phyloP scores from a whole-genome alignment of 1,139 yeast genomes.

The Meyerozyma athensensis region DNA sequence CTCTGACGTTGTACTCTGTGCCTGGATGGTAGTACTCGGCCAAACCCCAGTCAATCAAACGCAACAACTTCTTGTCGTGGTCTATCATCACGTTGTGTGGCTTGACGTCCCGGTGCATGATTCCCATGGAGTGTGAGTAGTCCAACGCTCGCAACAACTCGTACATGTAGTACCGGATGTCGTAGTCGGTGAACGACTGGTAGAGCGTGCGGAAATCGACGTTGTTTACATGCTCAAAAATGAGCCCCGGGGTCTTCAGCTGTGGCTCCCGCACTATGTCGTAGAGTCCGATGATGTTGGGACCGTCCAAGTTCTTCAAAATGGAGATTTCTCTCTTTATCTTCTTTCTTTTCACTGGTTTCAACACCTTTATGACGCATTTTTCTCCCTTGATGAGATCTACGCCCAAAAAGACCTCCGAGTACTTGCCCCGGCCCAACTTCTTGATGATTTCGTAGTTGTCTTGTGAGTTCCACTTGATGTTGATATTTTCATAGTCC shows the following conservation, averaged over 20 bases:
- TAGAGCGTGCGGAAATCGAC: slow-evolving; percentile 69
- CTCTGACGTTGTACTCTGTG: slow-evolving; percentile 74
- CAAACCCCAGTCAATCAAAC: slow-evolving; percentile 80
- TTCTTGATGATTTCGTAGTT: slow-evolving; percentile 44
- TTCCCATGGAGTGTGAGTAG: slow-evolving; percentile 78
- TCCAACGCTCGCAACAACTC: slow-evolving; percentile 68
- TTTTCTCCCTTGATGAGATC: slow-evolving; percentile 32
- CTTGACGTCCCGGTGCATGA: slow-evolving; percentile 79
- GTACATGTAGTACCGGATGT: slow-evolving; percentile 66
- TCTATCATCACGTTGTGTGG: slow-evolving; percentile 86
- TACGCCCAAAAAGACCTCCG: slow-evolving; percentile 42
- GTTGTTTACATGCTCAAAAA: slow-evolving; percentile 68
- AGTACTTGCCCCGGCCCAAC: slow-evolving; percentile 46
- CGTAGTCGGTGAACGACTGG: slow-evolving; percentile 58
- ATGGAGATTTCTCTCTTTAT: slow-evolving; percentile 75
- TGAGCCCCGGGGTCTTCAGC: slow-evolving; percentile 68
- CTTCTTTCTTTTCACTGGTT: slow-evolving; percentile 77
- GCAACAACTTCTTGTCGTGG: slow-evolving; percentile 53
- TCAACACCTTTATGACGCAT: slow-evolving; percentile 86
- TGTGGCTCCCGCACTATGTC: slow-evolving; percentile 76
- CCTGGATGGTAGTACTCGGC: slow-evolving; percentile 81
- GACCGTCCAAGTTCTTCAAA: slow-evolving; percentile 72
- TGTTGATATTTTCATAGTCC: slow-evolving; percentile 44
- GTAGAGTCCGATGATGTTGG: slow-evolving; percentile 60
- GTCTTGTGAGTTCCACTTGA: slow-evolving; percentile 46